Base-by-base conservation (phyloP, 2,329 filamentous ascomycete species). In the Aurifilum marmelostoma region DNA sequence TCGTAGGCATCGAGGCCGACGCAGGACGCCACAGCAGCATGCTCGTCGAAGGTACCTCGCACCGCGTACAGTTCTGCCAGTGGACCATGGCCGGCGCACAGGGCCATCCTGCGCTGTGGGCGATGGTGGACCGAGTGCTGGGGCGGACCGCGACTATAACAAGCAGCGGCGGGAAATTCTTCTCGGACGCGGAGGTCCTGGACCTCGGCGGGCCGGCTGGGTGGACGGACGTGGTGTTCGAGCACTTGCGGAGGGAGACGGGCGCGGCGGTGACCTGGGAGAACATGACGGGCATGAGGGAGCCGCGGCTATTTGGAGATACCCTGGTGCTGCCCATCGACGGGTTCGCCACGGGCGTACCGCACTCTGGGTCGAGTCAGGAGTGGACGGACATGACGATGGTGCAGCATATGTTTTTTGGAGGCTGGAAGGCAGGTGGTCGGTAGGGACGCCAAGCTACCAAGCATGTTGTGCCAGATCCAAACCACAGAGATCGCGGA, bases 41-140 rank as follows among this genome's bases (percentile, higher is more conserved):
- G 47, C 14, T 27, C 43, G 64, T 72, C 43, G 16, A 32, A 8
- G 75, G 77, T 29, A 78, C 76, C 32, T 73, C 72, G 11, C 75
- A 78, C 65, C 72, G 73, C 63, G 69, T 79, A 2, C 77, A 78
- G 71, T 78, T 80, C 64, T 78, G 77, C 69, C 77, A 79, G 68
- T 80, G 78, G 78, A 77, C 78, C 18, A 75, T 80, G 43, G 76
- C 76, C 11, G 75, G 75, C n/a, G 75, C 74, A 1, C 73, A 77
- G 1, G 74, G 75, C 1, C 78, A 79, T 56, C 75, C 78, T 2
- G 63, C 77, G 1, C 74, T 79, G 65, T 68, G 63, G 69, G 73
- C 69, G 21, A 78, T 78, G 76, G 68, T 75, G 3, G 72, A 73
- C 43, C 73, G 72, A 14, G 75, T 76, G 16, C 66, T 79, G 18